These are phyloP conservation scores for Curvularia verruculosa DNA, from an alignment of 2,329 filamentous ascomycete species.

Conservation along the genomic window DNA sequence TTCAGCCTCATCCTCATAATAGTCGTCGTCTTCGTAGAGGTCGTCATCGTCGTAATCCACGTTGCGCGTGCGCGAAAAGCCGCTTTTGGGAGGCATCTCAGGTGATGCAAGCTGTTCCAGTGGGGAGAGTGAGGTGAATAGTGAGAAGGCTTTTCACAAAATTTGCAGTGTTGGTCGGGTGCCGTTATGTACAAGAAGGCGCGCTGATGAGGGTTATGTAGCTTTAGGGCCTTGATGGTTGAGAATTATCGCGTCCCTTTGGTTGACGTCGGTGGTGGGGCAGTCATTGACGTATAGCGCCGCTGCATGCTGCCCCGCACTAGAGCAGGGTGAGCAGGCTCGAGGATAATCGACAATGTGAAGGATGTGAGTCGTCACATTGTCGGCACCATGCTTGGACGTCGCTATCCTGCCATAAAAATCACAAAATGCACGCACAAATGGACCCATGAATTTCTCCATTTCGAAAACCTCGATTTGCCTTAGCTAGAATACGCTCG, in stretches of 20 bases:
- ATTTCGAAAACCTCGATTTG: slow-evolving; percentile 5
- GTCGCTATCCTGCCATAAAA: no score
- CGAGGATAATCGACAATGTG: neutral
- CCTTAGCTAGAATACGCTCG: slow-evolving; percentile 20
- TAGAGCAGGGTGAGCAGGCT: no score
- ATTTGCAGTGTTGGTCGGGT: neutral
- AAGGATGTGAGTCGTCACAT: neutral
- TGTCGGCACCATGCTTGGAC: neutral
- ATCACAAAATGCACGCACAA: neutral
- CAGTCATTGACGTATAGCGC: slow-evolving; percentile 20
- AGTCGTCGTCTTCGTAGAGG: slow-evolving; percentile 58
- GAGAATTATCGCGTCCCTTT: slow-evolving; percentile 7
- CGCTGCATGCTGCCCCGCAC: slow-evolving; percentile 25
- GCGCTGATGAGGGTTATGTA: neutral
- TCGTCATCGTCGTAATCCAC: slow-evolving; percentile 59
- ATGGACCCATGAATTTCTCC: neutral
- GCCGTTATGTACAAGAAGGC: neutral
- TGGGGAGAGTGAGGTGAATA: neutral
- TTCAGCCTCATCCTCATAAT: slow-evolving; percentile 44
- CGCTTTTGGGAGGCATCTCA: slow-evolving; percentile 46
- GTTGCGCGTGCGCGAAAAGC: slow-evolving; percentile 54
- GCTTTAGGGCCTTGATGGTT: neutral
- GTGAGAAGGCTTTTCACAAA: neutral
- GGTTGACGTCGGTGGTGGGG: slow-evolving; percentile 21
- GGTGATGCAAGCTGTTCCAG: neutral